Evolutionary conservation across 495 filamentous ascomycete genomes (phyloP).

Genomic region (Tuber indicum): DNA sequence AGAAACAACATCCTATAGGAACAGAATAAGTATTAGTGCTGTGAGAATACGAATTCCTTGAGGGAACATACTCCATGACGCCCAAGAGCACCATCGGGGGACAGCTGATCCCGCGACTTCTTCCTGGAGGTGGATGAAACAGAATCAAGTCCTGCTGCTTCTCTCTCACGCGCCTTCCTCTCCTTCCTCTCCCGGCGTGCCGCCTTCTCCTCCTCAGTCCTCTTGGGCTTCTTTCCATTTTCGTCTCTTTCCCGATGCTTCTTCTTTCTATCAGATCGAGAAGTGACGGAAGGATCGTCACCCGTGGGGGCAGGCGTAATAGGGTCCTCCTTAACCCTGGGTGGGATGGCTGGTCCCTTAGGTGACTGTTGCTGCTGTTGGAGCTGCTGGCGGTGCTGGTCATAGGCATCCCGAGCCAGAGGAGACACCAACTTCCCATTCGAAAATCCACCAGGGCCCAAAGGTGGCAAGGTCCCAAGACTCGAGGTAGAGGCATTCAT

Average conservation of each 20-base stretch:
- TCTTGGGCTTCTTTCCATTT: constrained; percentile 36
- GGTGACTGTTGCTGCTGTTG: background rate
- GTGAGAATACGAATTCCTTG: constrained; percentile 8
- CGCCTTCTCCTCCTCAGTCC: constrained; percentile 39
- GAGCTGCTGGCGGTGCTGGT: constrained; percentile 37
- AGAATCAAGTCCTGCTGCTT: constrained; percentile 15
- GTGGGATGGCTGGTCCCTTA: constrained; percentile 24
- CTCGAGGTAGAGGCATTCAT: constrained; percentile 37
- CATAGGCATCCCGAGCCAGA: constrained; percentile 41
- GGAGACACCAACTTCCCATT: constrained; percentile 41
- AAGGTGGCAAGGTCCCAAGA: constrained; percentile 37
- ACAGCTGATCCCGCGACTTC: constrained; percentile 39
- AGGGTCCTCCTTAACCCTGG: constrained; percentile 30
- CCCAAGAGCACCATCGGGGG: constrained; percentile 17
- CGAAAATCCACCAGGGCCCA: constrained; percentile 40
- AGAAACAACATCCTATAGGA: constrained; percentile 27
- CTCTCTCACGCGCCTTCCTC: constrained; percentile 31
- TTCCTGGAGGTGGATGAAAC: constrained; percentile 33
- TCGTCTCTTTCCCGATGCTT: constrained; percentile 38
- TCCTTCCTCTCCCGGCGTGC: constrained; percentile 39
- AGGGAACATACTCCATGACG: constrained; percentile 30
- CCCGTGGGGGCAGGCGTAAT: constrained; percentile 31
- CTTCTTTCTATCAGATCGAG: constrained; percentile 22
- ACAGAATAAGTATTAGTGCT: constrained; percentile 14
- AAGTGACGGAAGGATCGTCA: constrained; percentile 29